These are phyloP conservation scores for Fusarium devonianum DNA, from an alignment of 2,329 filamentous ascomycete species.

Conservation along the genomic window DNA sequence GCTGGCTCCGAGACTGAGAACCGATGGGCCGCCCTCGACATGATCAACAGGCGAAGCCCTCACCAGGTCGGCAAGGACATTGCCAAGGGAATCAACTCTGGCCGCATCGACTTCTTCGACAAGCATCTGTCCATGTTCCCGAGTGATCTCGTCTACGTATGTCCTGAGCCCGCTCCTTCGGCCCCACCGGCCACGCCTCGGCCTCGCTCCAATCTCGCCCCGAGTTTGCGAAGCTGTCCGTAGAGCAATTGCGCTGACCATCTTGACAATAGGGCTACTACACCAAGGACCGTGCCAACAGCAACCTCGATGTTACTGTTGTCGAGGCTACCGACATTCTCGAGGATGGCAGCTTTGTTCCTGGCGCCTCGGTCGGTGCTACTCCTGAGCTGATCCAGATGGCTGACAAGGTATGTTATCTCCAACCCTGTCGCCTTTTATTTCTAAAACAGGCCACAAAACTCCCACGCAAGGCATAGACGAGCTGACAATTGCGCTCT, in stretches of 20 bases:
- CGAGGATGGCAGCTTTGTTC: conserved; percentile 87
- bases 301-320: conserved; percentile 81
- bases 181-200: conserved; percentile 23
- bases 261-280: conserved; percentile 69
- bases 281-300: conserved; percentile 78
- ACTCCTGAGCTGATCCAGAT: conserved; percentile 88
- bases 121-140: conserved; percentile 96
- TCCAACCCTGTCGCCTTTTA: not conserved
- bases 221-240: conserved; percentile 21
- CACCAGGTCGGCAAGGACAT: conserved; percentile 93
- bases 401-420: conserved; percentile 73
- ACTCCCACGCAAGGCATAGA: not conserved
- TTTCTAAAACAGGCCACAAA: not conserved
- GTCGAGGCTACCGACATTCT: conserved; percentile 88
- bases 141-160: conserved; percentile 80
- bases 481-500: conserved; percentile 13
- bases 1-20: conserved; percentile 91
- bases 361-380: conserved; percentile 84
- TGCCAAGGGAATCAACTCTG: conserved; percentile 87
- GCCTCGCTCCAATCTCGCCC: conserved; percentile 33
- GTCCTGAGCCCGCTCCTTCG: conserved; percentile 22
- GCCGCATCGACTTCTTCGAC: conserved; percentile 90
- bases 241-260: conserved; percentile 23
- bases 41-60: conserved; percentile 85
- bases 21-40: conserved; percentile 86